Evolutionary conservation across 2,329 filamentous ascomycete species (phyloP).

Genomic region (Apiospora malaysiana): DNA sequence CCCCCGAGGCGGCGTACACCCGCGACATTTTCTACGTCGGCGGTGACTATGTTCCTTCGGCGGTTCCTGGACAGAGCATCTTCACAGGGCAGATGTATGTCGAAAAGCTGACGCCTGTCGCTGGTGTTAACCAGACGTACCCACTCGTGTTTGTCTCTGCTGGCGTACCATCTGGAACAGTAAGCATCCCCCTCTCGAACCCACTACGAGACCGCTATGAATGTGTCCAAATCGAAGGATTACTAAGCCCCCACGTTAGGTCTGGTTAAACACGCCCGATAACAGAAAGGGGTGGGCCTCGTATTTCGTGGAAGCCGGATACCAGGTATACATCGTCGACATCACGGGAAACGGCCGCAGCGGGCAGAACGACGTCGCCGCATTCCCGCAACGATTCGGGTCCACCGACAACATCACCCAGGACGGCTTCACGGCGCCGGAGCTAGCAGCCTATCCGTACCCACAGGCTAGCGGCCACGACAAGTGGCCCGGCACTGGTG

Average conservation of each 20-base stretch:
- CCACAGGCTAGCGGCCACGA: slow-evolving; percentile 5
- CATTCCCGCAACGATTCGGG: slow-evolving; percentile 30
- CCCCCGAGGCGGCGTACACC: slow-evolving; percentile 25
- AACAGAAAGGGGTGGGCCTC: slow-evolving; percentile 52
- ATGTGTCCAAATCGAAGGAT: too few species aligned
- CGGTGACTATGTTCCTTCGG: slow-evolving; percentile 21
- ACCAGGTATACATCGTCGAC: slow-evolving; percentile 49
- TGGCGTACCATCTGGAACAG: slow-evolving; percentile 20
- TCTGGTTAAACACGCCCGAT: slow-evolving; percentile 55
- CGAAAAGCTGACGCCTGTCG: slow-evolving; percentile 24
- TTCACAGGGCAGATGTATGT: slow-evolving; percentile 23
- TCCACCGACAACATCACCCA: slow-evolving; percentile 34
- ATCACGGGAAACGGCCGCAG: slow-evolving; percentile 33
- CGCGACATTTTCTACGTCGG: slow-evolving; percentile 24
- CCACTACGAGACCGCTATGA: neutral
- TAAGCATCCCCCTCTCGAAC: neutral
- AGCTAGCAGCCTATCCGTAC: slow-evolving; percentile 17
- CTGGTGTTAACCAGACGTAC: slow-evolving; percentile 19
- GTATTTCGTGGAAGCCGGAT: slow-evolving; percentile 51
- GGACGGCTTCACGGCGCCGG: slow-evolving; percentile 35
- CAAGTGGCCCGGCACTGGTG: slow-evolving; percentile 19
- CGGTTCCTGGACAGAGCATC: slow-evolving; percentile 5
- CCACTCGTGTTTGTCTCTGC: slow-evolving; percentile 23
- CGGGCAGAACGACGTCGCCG: slow-evolving; percentile 29
- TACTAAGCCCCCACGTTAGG: slow-evolving; percentile 32